These are phyloP conservation scores for Ceraceosorus guamensis DNA, from an alignment of 1,284 basidiomycete genomes.

Conservation along the genomic window DNA sequence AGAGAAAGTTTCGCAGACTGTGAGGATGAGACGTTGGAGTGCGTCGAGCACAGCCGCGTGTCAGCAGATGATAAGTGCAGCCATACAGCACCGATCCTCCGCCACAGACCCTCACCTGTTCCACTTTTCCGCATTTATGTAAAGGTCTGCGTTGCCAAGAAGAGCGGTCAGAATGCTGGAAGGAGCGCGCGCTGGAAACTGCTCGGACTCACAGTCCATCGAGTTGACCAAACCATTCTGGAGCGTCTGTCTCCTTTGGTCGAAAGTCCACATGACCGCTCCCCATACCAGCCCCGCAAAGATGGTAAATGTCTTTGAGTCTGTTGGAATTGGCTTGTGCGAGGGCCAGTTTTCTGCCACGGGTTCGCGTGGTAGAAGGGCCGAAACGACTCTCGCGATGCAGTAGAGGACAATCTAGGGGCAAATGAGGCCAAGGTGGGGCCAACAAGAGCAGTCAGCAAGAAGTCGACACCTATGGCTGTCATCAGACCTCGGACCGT, in stretches of 20 bases:
- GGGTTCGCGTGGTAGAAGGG: conserved; percentile 40
- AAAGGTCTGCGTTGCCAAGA: conserved; percentile 28
- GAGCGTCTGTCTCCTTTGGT: conserved; percentile 72
- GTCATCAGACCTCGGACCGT: not conserved
- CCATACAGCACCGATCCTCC: not conserved
- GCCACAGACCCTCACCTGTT: conserved; percentile 19
- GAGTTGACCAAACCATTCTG: conserved; percentile 75
- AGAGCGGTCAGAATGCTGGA: not conserved
- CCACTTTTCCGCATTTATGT: conserved; percentile 46
- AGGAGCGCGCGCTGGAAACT: not conserved
- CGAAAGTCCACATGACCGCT: conserved; percentile 93
- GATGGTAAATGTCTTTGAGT: conserved; percentile 68
- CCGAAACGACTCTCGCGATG: conserved; percentile 33
- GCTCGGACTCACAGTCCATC: conserved; percentile 49
- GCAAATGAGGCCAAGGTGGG: not conserved
- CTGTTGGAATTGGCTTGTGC: conserved; percentile 50
- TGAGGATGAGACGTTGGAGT: not conserved
- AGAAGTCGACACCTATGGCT: not conserved
- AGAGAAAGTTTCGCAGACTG: conserved; percentile 43
- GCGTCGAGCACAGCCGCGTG: too few species aligned
- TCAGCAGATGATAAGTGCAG: too few species aligned
- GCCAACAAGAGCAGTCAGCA: not conserved
- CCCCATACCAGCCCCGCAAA: conserved; percentile 92
- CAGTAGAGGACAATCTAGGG: conserved; percentile 81
- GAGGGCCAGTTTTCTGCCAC: conserved; percentile 34